Evolutionary conservation across 352 stramenopile genomes (phyloP).

Genomic region (Pythium scleroteichum): DNA sequence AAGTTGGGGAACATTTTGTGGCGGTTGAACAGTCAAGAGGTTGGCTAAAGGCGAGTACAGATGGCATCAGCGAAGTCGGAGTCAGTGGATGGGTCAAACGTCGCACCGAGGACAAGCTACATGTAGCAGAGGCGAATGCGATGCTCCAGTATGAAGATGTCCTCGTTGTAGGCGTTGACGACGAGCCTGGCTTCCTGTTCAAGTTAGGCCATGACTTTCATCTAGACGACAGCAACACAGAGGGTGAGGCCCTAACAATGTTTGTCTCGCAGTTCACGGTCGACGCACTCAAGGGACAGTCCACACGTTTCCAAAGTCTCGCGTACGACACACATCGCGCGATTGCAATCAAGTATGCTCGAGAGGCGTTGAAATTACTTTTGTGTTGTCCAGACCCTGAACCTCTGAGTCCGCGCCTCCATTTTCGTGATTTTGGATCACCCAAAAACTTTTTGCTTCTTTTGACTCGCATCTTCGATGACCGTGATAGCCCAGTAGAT

Average conservation of each 20-base stretch:
- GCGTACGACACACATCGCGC: conserved; percentile 65
- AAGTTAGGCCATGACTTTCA: conserved; percentile 36
- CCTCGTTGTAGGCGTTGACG: conserved; percentile 62
- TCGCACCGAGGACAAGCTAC: conserved; percentile 39
- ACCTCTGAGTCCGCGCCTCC: neutral
- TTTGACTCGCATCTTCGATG: conserved; percentile 34
- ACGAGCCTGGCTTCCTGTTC: conserved; percentile 33
- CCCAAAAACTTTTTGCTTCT: conserved; percentile 46
- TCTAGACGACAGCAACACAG: conserved; percentile 62
- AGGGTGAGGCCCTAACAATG: conserved; percentile 48
- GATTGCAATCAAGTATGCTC: conserved; percentile 55
- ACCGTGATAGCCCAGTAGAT: conserved; percentile 15
- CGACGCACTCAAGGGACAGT: conserved; percentile 67
- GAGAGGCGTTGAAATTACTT: conserved; percentile 43
- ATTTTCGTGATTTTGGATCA: conserved; percentile 34
- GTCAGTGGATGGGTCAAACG: conserved; percentile 45
- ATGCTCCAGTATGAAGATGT: conserved; percentile 51
- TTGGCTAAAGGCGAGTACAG: conserved; percentile 8
- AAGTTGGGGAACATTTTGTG: conserved; percentile 3
- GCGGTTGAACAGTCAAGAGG: neutral
- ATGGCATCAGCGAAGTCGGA: conserved; percentile 4
- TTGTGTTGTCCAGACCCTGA: conserved; percentile 21
- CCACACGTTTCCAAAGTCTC: conserved; percentile 55
- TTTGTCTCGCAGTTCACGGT: conserved; percentile 70
- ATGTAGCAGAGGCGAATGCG: conserved; percentile 23